These are phyloP conservation scores for Chrysosphaeria jannelii DNA, from an alignment of 2,329 filamentous ascomycete species.

Conservation along the genomic window DNA sequence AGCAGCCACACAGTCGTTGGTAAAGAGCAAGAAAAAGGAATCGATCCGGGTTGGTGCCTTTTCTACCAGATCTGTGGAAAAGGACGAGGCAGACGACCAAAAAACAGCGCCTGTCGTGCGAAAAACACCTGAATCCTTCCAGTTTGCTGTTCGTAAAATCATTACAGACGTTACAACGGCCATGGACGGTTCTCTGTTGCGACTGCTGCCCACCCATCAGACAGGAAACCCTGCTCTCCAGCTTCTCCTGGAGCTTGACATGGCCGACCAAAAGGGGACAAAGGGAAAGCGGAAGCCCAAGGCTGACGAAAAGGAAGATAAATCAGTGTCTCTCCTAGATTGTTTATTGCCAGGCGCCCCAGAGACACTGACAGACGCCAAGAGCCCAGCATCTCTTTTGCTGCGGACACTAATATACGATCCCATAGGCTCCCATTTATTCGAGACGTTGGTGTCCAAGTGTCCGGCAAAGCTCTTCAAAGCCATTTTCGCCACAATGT, in stretches of 20 bases:
- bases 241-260: constrained; percentile 61
- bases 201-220: constrained; percentile 61
- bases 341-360: constrained; percentile 50
- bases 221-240: constrained; percentile 86
- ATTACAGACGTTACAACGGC: constrained; percentile 44
- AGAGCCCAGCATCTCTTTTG: constrained; percentile 44
- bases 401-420: constrained; percentile 75
- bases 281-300: constrained; percentile 10
- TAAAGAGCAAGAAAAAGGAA: constrained; percentile 85
- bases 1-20: constrained; percentile 33
- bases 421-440: constrained; percentile 58
- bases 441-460: constrained; percentile 60
- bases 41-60: constrained; percentile 29
- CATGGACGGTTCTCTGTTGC: constrained; percentile 51
- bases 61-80: constrained; percentile 7
- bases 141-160: constrained; percentile 48
- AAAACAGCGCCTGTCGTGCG: constrained; percentile 6
- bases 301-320: constrained; percentile 3
- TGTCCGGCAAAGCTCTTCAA: constrained; percentile 80
- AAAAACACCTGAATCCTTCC: constrained; percentile 52
- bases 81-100: neutral
- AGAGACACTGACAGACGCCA: constrained; percentile 37
- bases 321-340: constrained; percentile 25
- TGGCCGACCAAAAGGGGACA: constrained; percentile 39
- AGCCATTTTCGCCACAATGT: constrained; percentile 47